A percentile compares a stretch with the other conserved stretches of the same genome.
These are phyloP conservation scores for Cercospora citrullina DNA, from an alignment of 2,329 filamentous ascomycete genomes.

Conservation along the genomic window DNA sequence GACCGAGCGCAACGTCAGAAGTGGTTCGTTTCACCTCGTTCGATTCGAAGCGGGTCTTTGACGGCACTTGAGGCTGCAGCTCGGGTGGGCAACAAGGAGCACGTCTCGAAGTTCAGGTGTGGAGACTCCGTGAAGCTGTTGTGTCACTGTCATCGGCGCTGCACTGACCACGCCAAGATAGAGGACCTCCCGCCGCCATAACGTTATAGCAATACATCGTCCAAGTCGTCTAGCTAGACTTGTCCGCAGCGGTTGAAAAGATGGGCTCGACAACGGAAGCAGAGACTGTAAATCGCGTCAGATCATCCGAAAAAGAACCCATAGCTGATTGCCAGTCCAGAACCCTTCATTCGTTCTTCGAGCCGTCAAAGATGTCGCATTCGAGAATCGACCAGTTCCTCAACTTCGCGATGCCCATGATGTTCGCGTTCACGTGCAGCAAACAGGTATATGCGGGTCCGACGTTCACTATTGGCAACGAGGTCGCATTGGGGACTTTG, in stretches of 20 bases:
- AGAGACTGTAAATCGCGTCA: background rate
- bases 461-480: constrained; percentile 55
- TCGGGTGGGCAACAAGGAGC: background rate
- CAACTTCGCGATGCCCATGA: constrained; percentile 63
- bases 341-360: constrained; percentile 83
- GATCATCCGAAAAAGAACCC: background rate
- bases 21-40: background rate
- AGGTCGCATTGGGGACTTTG: constrained; percentile 51
- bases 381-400: constrained; percentile 72
- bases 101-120: background rate
- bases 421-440: constrained; percentile 75
- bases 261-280: background rate
- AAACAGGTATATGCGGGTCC: constrained; percentile 83
- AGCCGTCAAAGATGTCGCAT: constrained; percentile 68
- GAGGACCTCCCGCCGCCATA: background rate
- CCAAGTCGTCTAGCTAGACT: background rate
- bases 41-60: background rate
- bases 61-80: background rate
- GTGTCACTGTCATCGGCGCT: background rate
- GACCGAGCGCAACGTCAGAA: background rate
- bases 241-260: background rate
- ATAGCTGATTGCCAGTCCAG: constrained; percentile 43
- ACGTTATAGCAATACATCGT: background rate
- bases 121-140: background rate
- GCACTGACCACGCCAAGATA: background rate